Conservation (phyloP, 2,329 filamentous ascomycete species). For the Phoma sp. region DNA sequence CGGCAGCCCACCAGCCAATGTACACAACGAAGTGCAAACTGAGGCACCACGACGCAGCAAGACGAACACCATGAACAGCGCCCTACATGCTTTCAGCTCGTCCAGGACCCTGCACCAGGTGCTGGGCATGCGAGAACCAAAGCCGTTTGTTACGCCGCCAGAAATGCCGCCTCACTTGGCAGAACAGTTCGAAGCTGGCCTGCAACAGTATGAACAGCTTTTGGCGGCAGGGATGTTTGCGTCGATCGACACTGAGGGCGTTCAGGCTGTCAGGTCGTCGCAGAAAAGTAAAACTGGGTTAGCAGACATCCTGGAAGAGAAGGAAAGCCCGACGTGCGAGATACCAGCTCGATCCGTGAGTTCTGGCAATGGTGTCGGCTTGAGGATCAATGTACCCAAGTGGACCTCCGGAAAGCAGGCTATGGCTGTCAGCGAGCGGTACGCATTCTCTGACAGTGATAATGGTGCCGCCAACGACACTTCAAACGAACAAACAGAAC, state of each 20-base stretch:
- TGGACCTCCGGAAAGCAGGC: neutral
- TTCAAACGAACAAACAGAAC: neutral
- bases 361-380: neutral
- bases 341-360: neutral
- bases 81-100: constrained; percentile 9
- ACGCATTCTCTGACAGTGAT: neutral
- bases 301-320: constrained; percentile 7
- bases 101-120: constrained; percentile 20
- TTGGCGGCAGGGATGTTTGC: neutral
- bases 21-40: constrained; percentile 1
- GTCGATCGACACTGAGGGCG: neutral
- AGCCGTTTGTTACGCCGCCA: constrained; percentile 16
- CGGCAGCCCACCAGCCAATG: neutral
- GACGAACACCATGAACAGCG: neutral
- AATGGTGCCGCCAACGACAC: neutral
- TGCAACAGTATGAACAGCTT: neutral
- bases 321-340: neutral
- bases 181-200: constrained; percentile 1
- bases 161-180: neutral
- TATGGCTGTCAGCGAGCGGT: neutral
- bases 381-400: neutral
- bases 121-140: constrained; percentile 15
- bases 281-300: neutral
- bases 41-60: constrained; percentile 3
- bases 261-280: neutral